Evolutionary conservation across 1,284 basidiomycete species (phyloP), one percentile per base, ranked within the genome.

Genomic region (Marasmius sp.): DNA sequence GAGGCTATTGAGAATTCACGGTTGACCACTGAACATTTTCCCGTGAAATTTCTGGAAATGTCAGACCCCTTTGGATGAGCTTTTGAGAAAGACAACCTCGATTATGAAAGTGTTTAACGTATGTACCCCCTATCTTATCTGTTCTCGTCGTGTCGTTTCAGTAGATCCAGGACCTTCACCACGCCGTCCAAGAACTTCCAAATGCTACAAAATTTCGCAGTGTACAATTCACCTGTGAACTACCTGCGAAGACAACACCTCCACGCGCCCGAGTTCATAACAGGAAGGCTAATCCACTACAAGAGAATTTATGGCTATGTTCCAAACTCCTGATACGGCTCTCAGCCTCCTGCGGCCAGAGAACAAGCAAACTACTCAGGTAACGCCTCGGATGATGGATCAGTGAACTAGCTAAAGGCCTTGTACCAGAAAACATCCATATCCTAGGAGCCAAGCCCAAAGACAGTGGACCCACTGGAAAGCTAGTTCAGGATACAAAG

Each of bases 351-450:
- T 89, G 11, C 81, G 77, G 18, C 71, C 78, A 0, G 81, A 85
- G 64, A 84, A 82, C 54, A 84, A 85, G 67, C 81, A 73, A 18
- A 73, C 74, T 1, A 89, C 87, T 0, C 81, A 83, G 57, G 86
- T 90, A 2, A 90, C 88, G 0, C 83, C 84, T 0, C 75, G 79
- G 11, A n/a, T n/a, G n/a, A n/a, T n/a, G n/a, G n/a, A 84, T 91
- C 52, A 79, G 77, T 11, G 66, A 71, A 14, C 72, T 91, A 10
- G 81, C 87, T 0, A 45, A 69, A 9, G 78, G 79, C 0, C 75
- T 82, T 0, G 85, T 90, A 57, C 76, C 74, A 12, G 87, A 88
- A 63, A 70, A 72, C 0, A 69, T 91, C 3, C 62, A 72, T 11
- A 80, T 90, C 2, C 72, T 89, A 8, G 89, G 83, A 2, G 72